phyloP scores from a whole-genome alignment of 768 basidiomycete genomes.

The Omphalotus guepiniiformis region DNA sequence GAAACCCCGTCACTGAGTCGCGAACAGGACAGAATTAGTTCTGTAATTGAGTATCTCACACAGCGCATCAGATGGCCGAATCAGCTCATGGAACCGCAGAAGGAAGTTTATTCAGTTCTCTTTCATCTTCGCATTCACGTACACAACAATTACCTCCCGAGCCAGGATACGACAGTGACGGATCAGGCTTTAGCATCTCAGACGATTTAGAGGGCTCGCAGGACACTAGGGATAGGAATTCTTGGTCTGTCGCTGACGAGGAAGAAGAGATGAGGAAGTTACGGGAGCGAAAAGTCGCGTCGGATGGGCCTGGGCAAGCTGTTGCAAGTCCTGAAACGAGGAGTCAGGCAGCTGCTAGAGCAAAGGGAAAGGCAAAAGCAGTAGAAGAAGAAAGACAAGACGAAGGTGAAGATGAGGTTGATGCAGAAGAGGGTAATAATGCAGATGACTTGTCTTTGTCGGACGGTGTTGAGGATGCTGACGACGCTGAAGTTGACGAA shows the following conservation, averaged over 20 bases:
- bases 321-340: not conserved
- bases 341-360: not conserved
- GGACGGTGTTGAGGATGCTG: too few species aligned
- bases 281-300: conserved; percentile 1
- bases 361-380: conserved; percentile 3
- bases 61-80: conserved; percentile 5
- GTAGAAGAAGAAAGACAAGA: conserved; percentile 1
- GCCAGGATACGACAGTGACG: not conserved
- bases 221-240: conserved; percentile 3
- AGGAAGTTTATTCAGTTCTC: conserved; percentile 2
- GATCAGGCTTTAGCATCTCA: not conserved
- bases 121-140: not conserved
- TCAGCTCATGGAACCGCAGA: conserved; percentile 1
- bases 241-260: not conserved
- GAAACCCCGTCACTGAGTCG: too few species aligned
- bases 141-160: not conserved
- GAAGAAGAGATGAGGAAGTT: conserved; percentile 7
- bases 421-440: too few species aligned
- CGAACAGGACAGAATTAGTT: too few species aligned
- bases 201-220: not conserved
- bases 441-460: too few species aligned
- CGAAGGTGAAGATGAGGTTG: not conserved
- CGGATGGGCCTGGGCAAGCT: not conserved
- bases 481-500: not conserved
- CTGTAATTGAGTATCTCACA: too few species aligned